phyloP scores from a whole-genome alignment of 129 eudicot genomes.

The Centaurea solstitialis region DNA sequence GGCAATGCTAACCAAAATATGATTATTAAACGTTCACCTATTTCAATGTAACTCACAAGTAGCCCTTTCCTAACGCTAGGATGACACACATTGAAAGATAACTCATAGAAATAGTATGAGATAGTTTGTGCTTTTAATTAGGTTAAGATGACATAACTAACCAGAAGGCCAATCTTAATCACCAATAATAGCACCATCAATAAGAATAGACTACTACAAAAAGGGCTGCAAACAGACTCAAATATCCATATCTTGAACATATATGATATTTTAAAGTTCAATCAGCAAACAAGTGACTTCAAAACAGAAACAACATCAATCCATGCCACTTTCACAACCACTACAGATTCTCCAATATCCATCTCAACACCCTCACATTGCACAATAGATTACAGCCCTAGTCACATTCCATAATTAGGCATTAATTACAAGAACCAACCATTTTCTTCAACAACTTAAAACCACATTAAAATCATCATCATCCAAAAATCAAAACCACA shows the following conservation, averaged over 20 bases:
- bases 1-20: not conserved
- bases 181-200: slow-evolving; percentile 2
- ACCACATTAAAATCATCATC: slow-evolving; percentile 1
- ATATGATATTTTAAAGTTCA: not conserved
- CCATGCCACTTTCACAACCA: not conserved
- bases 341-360: slow-evolving; percentile 1
- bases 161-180: not conserved
- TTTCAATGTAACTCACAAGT: not conserved
- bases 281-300: not conserved
- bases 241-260: slow-evolving; percentile 8
- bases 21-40: not conserved
- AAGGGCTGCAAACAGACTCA: not conserved
- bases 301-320: slow-evolving; percentile 12
- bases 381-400: slow-evolving; percentile 24
- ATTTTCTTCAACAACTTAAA: not conserved
- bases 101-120: not conserved
- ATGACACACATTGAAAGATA: not conserved
- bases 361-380: slow-evolving; percentile 18
- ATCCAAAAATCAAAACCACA: not conserved
- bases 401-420: slow-evolving; percentile 24
- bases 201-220: not conserved
- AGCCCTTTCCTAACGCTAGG: not conserved
- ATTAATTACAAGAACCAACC: not conserved
- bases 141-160: not conserved
- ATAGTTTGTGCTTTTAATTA: not conserved